These are phyloP conservation scores for Botrytis paeoniae DNA, from an alignment of 2,329 filamentous ascomycete species.

Conservation along the genomic window DNA sequence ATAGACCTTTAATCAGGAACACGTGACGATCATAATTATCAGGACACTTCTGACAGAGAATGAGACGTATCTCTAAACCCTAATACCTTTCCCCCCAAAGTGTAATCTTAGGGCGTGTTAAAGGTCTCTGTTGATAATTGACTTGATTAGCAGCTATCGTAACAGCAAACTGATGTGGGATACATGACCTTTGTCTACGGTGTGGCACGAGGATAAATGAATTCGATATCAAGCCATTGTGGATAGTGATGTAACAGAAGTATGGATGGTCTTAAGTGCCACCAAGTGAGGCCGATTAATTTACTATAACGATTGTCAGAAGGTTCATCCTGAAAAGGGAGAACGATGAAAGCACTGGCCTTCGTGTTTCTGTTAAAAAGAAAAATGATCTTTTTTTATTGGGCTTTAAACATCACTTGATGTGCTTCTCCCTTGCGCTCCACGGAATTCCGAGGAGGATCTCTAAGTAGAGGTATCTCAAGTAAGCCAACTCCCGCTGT, in stretches of 20 bases:
- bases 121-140: not conserved
- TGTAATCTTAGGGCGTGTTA: not conserved
- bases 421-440: not conserved
- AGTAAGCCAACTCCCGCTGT: not conserved
- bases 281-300: not conserved
- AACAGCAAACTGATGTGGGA: rapidly evolving
- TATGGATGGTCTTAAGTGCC: not conserved
- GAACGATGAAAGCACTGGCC: not conserved
- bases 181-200: not conserved
- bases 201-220: not conserved
- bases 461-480: not conserved
- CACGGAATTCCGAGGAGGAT: not conserved
- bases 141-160: not conserved
- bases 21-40: not conserved
- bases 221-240: not conserved
- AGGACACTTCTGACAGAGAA: not conserved
- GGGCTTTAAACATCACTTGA: conserved; percentile 3
- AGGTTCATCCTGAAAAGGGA: not conserved
- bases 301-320: not conserved
- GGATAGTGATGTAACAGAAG: rapidly evolving
- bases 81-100: not conserved
- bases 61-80: not conserved
- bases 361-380: not conserved
- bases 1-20: not conserved
- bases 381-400: not conserved